Evolutionary conservation across 2,329 filamentous ascomycete species (phyloP).

Genomic region (Cadophora gregata): DNA sequence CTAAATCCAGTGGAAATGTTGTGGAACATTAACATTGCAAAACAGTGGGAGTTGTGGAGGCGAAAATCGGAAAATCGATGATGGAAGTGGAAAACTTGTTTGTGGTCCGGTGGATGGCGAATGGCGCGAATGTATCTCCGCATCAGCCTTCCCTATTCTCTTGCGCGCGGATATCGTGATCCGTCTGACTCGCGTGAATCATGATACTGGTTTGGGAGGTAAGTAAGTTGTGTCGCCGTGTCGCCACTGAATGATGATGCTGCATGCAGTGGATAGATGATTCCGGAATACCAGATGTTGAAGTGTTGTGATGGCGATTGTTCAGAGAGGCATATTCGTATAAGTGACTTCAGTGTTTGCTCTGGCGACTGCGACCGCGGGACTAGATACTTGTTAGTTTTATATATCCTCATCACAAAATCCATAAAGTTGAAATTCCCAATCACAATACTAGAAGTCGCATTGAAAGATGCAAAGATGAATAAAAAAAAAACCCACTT

Average conservation of each 20-base stretch:
- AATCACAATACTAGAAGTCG: not conserved
- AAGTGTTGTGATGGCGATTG: not conserved
- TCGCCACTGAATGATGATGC: too few species aligned
- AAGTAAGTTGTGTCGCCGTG: too few species aligned
- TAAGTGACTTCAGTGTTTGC: slow-evolving; percentile 21
- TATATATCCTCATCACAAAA: not conserved
- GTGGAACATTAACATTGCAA: too few species aligned
- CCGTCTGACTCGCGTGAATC: too few species aligned
- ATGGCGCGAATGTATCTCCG: not conserved
- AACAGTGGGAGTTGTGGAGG: too few species aligned
- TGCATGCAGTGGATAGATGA: too few species aligned
- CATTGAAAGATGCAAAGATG: too few species aligned
- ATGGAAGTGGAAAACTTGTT: not conserved
- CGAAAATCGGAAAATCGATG: too few species aligned
- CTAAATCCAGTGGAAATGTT: too few species aligned
- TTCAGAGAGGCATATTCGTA: not conserved
- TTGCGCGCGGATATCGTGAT: not conserved
- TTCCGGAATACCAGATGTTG: too few species aligned
- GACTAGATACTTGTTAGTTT: slow-evolving; percentile 10
- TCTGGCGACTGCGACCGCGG: slow-evolving; percentile 28
- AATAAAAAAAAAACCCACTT: not conserved
- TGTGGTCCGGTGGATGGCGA: not conserved
- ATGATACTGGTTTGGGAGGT: too few species aligned
- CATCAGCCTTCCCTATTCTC: not conserved
- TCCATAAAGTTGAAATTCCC: too few species aligned